Conservation (phyloP, 345 rosid genomes). For the Brassica napus region Da-Ae NC_063440.1:21237001-21237500, state of each 20-base stretch:
- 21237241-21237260: constrained; percentile 63
- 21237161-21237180: constrained; percentile 38
- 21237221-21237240: constrained; percentile 61
- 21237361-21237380: constrained; percentile 22
- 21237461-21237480: constrained; percentile 53
- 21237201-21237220: constrained; percentile 91
- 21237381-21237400: constrained; percentile 69
- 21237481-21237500: neutral
- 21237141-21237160: neutral
- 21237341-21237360: neutral
- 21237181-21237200: constrained; percentile 76
- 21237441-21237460: constrained; percentile 57
- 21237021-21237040: constrained; percentile 52
- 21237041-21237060: constrained; percentile 72
- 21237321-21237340: neutral
- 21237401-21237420: constrained; percentile 53
- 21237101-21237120: neutral
- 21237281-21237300: neutral
- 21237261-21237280: constrained; percentile 73
- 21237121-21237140: neutral
- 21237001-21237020: constrained; percentile 52
- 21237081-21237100: neutral
- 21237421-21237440: constrained; percentile 44
- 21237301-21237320: neutral
- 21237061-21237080: constrained; percentile 60